These are phyloP conservation scores for Drechslerella coelobrocha DNA, from an alignment of 2,329 filamentous ascomycete genomes.

Conservation along the genomic window DNA sequence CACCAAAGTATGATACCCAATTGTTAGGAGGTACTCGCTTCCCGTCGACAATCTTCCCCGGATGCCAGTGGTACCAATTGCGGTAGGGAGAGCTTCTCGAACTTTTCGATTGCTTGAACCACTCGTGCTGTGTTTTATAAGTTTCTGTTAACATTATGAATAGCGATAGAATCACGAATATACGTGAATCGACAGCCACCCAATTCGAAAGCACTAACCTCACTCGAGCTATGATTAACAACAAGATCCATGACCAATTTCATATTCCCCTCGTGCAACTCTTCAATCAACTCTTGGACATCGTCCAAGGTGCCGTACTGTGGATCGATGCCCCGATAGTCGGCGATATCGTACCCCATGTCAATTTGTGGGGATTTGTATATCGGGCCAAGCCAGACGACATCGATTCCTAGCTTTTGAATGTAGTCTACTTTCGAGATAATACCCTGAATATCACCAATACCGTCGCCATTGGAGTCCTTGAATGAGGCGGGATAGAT, in stretches of 20 bases:
- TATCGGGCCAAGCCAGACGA: constrained; percentile 67
- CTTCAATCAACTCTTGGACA: constrained; percentile 68
- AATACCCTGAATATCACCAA: constrained; percentile 71
- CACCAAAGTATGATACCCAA: constrained; percentile 60
- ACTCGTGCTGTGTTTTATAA: constrained; percentile 59
- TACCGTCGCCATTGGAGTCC: constrained; percentile 67
- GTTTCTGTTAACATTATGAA: background rate
- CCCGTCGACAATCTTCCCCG: constrained; percentile 59
- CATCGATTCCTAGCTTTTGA: constrained; percentile 67
- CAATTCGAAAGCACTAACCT: constrained; percentile 58
- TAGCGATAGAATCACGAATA: background rate
- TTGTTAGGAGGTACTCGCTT: constrained; percentile 60
- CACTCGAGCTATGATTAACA: constrained; percentile 76
- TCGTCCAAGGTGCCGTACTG: constrained; percentile 73
- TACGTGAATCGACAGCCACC: no score
- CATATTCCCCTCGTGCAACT: constrained; percentile 70
- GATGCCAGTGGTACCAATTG: constrained; percentile 67
- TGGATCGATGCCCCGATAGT: constrained; percentile 71
- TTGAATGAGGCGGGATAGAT: constrained; percentile 68
- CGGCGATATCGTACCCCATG: constrained; percentile 73
- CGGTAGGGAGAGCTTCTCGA: constrained; percentile 63
- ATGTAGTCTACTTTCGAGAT: constrained; percentile 71
- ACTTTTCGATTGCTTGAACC: constrained; percentile 66
- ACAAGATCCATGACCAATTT: constrained; percentile 77
- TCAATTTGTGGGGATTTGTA: constrained; percentile 70